A percentile compares a stretch with the other conserved stretches of the same genome.
phyloP scores from a whole-genome alignment of 1,284 basidiomycete genomes.

The Leccinum griseonigrum region DNA sequence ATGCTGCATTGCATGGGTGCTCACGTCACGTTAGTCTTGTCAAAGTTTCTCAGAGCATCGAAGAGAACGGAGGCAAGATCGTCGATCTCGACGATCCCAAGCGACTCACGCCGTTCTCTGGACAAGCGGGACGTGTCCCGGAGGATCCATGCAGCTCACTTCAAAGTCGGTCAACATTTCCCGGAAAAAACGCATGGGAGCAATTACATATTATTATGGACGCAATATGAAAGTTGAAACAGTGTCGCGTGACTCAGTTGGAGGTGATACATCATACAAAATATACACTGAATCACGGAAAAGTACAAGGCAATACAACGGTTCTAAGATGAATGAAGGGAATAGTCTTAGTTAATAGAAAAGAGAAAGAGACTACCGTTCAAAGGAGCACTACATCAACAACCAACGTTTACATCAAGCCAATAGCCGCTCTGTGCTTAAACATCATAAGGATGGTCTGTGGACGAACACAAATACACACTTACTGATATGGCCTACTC shows the following conservation, averaged over 20 bases:
- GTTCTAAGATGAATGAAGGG: background rate
- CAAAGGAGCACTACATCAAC: background rate
- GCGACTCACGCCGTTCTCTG: slow-evolving; percentile 73
- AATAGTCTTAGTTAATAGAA: background rate
- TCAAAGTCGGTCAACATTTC: slow-evolving; percentile 50
- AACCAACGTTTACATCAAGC: background rate
- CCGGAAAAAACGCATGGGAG: background rate
- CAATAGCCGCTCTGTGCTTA: no score
- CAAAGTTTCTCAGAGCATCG: slow-evolving; percentile 51
- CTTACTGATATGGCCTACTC: background rate
- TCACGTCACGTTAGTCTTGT: slow-evolving; percentile 47
- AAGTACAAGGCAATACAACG: background rate
- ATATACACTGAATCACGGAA: background rate
- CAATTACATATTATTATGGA: no score
- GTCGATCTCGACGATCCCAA: slow-evolving; percentile 68
- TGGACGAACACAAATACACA: background rate
- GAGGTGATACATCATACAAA: background rate
- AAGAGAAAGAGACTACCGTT: background rate
- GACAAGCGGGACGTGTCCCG: slow-evolving; percentile 76
- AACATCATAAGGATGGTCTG: background rate
- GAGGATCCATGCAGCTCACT: slow-evolving; percentile 65
- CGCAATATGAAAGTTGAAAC: no score
- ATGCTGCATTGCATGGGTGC: background rate
- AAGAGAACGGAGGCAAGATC: slow-evolving; percentile 70
- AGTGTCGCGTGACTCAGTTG: background rate